These are phyloP conservation scores for Hortaea sp. DNA, from an alignment of 2,329 filamentous ascomycete genomes.

Conservation along the genomic window DNA sequence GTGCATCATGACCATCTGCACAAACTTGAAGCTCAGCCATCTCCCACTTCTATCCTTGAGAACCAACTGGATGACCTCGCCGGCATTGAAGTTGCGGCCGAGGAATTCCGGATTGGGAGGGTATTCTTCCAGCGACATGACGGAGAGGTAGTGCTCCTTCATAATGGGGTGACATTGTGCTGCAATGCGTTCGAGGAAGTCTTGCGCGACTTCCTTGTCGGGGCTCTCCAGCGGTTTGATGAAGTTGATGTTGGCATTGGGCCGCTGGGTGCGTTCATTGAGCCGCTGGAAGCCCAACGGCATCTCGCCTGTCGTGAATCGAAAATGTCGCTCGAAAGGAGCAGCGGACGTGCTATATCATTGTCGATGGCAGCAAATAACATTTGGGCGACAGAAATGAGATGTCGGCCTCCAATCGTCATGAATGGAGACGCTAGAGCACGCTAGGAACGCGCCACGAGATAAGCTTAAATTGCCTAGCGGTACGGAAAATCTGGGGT, in stretches of 20 bases:
- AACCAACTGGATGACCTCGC: constrained; percentile 78
- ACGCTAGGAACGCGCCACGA: too few relatives aligned
- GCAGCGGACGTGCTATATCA: too few relatives aligned
- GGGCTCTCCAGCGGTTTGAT: constrained; percentile 52
- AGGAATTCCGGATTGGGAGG: constrained; percentile 73
- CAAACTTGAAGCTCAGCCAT: constrained; percentile 74
- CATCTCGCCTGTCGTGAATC: constrained; percentile 40
- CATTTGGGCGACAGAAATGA: too few relatives aligned
- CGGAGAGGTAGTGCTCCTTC: constrained; percentile 35
- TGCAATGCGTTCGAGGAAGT: constrained; percentile 66
- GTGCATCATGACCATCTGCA: constrained; percentile 95
- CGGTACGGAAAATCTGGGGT: too few relatives aligned
- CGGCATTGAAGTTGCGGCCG: constrained; percentile 82
- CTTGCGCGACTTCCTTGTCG: constrained; percentile 39
- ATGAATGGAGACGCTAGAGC: too few relatives aligned
- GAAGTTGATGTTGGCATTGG: constrained; percentile 72
- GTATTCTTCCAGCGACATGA: constrained; percentile 63
- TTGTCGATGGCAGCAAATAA: too few relatives aligned
- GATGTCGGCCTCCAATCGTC: too few relatives aligned
- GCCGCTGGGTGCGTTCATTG: constrained; percentile 63
- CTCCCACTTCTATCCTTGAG: constrained; percentile 53
- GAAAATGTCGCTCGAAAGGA: too few relatives aligned
- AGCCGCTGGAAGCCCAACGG: constrained; percentile 68
- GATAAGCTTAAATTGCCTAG: too few relatives aligned
- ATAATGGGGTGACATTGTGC: constrained; percentile 64